Conservation (phyloP, 352 stramenopile species). For the Albugo candida region DNA sequence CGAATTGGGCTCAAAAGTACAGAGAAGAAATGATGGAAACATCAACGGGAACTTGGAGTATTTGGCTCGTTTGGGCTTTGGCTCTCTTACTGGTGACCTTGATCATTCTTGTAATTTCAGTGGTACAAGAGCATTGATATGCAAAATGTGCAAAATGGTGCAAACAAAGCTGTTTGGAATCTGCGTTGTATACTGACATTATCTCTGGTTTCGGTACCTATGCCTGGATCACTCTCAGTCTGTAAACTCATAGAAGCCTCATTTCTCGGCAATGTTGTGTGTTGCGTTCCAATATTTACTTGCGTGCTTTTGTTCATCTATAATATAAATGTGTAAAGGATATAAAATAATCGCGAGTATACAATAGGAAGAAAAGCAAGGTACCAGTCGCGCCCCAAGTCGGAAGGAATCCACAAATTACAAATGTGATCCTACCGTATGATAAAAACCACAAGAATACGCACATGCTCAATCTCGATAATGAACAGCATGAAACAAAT, state of each 20-base stretch:
- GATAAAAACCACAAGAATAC: background rate
- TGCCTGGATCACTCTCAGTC: too few relatives aligned
- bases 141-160: too few relatives aligned
- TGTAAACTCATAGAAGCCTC: too few relatives aligned
- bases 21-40: constrained; percentile 58
- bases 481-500: background rate
- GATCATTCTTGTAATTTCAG: constrained; percentile 59
- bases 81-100: constrained; percentile 41
- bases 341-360: background rate
- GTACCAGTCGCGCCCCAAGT: constrained; percentile 44
- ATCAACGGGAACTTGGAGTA: constrained; percentile 47
- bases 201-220: too few relatives aligned
- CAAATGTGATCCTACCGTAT: constrained; percentile 31
- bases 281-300: constrained; percentile 74
- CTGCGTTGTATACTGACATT: too few relatives aligned
- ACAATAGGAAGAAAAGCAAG: constrained; percentile 2
- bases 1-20: constrained; percentile 79
- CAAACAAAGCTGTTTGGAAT: too few relatives aligned
- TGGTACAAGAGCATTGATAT: constrained; percentile 15
- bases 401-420: constrained; percentile 68
- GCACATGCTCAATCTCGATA: background rate
- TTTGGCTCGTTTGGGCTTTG: constrained; percentile 63
- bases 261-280: constrained; percentile 25
- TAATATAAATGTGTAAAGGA: constrained; percentile 2
- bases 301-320: constrained; percentile 68